phyloP scores from a whole-genome alignment of 2,329 filamentous ascomycete species.

The Clarireedia homoeocarpa region DNA sequence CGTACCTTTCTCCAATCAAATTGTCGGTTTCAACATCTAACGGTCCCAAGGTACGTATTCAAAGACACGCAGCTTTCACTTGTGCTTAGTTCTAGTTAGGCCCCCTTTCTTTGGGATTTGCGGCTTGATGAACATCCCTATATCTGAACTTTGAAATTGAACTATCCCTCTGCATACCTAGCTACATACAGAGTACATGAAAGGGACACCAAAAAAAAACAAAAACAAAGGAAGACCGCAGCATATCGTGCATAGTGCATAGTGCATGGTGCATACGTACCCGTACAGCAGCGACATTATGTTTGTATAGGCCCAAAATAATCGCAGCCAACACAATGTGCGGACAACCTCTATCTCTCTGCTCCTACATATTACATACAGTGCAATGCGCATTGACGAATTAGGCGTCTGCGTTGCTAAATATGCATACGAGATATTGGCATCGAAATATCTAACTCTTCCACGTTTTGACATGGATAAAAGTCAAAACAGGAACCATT shows the following conservation, averaged over 20 bases:
- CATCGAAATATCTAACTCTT: neutral
- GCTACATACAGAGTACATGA: too few relatives aligned
- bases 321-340: too few relatives aligned
- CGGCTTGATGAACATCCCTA: neutral
- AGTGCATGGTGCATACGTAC: neutral
- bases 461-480: constrained; percentile 1
- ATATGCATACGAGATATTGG: neutral
- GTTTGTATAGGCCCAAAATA: neutral
- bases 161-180: too few relatives aligned
- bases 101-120: neutral
- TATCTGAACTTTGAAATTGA: too few relatives aligned
- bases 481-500: neutral
- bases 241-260: neutral
- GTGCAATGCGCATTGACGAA: neutral
- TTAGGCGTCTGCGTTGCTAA: neutral
- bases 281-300: neutral
- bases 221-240: too few relatives aligned
- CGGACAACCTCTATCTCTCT: too few relatives aligned
- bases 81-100: neutral
- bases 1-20: too few relatives aligned
- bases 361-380: too few relatives aligned
- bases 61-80: neutral
- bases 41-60: neutral
- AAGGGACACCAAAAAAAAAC: too few relatives aligned
- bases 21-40: neutral